Percentiles rank a stretch among this genome's conserved stretches.
Evolutionary conservation across 2,329 filamentous ascomycete genomes (phyloP).

Genomic region (Penicillium hesseltinei): DNA sequence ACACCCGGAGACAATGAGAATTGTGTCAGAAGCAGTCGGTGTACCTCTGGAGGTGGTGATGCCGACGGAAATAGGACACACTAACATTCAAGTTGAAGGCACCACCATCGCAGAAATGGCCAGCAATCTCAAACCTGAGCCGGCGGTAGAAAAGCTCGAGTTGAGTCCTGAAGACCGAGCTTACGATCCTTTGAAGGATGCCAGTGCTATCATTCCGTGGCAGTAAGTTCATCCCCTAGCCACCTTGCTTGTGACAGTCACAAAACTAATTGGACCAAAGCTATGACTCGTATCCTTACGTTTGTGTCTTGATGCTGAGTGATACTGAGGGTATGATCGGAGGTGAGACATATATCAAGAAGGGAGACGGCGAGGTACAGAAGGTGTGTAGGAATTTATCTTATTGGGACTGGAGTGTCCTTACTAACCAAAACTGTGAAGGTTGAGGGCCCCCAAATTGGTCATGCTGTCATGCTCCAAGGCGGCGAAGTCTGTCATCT

Average conservation of each 20-base stretch:
- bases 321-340: conserved; percentile 29
- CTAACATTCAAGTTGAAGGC: conserved; percentile 25
- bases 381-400: conserved; percentile 2
- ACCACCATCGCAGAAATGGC: conserved; percentile 16
- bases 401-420: too few species aligned
- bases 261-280: conserved; percentile 1
- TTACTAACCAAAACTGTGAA: not conserved
- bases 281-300: conserved; percentile 24
- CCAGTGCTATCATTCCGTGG: conserved; percentile 22
- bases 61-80: conserved; percentile 28
- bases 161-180: conserved; percentile 11
- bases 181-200: conserved; percentile 21
- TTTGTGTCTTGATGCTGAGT: conserved; percentile 34
- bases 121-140: conserved; percentile 17
- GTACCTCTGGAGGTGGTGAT: conserved; percentile 24
- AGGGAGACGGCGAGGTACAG: conserved; percentile 19
- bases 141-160: conserved; percentile 13
- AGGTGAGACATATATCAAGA: conserved; percentile 30
- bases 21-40: conserved; percentile 24
- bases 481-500: conserved; percentile 29
- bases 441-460: conserved; percentile 18
- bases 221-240: conserved; percentile 16
- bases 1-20: conserved; percentile 21
- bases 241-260: not conserved
- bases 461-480: conserved; percentile 29